Base-by-base conservation (phyloP, 2,329 filamentous ascomycete species). In the Dryadomyces sulphureus region DNA sequence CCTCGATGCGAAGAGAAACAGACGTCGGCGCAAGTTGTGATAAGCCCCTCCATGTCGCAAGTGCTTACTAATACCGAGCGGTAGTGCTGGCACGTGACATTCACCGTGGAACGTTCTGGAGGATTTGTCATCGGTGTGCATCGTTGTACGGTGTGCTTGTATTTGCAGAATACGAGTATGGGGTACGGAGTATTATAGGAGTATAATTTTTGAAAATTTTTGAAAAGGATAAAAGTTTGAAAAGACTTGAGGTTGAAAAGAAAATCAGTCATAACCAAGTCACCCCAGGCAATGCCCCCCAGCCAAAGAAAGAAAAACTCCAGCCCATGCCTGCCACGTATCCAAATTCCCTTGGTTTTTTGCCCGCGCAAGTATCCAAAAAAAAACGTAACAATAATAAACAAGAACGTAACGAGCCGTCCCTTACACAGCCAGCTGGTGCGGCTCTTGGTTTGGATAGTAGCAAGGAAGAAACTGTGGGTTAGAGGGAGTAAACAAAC, bases 391-490 rank as follows among this genome's bases (percentile, higher is more conserved):
- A 25, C 4, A 36, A 36, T 25, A 43, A 41, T 24, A 40, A 21
- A 45, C 1, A 41, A 38, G 8, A n/a, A 39, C 12, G 21, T 19
- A 12, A 12, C 21, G 17, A 21, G 30, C 20, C 3, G 12, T 11
- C n/a, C 19, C 32, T 57, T 62, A 77, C 30, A 77, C 72, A 46
- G 72, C 72, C 45, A 77, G 61, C 53, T 75, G 73, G 48, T 69
- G 66, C 21, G 68, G 66, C 48, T 75, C 72, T 53, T 76, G 69
- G 50, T 73, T 71, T 39, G 71, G 71, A 53, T 73, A 72, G 53
- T 77, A 78, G 57, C 75, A 72, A 41, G 75, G 75, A 46, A 78
- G 57, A 54, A 78, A 78, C 74, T 78, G 49, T 35, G 14, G 19
- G 49, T 48, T 17, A 50, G 51, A 14, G 4, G 12, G 7, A 14